These are phyloP conservation scores for Myxozyma vanderwaltii DNA, from an alignment of 805 yeast species.

Conservation along the genomic window DNA sequence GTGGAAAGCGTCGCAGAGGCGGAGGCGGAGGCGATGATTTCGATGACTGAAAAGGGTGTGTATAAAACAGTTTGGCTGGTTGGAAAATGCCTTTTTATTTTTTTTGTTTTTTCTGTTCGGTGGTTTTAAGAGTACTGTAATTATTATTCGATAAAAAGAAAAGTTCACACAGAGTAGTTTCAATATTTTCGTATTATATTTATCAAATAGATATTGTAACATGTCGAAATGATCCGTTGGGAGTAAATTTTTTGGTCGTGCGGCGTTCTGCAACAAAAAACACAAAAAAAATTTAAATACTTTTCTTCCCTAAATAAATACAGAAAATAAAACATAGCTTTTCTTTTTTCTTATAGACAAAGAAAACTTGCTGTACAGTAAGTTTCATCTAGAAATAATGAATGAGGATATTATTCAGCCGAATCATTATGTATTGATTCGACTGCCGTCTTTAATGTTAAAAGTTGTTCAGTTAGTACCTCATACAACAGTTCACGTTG, in stretches of 20 bases:
- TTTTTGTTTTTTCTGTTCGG: neutral
- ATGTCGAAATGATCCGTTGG: neutral
- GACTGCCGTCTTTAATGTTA: conserved; percentile 79
- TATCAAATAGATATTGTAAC: too few relatives aligned
- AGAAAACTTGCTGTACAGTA: too few relatives aligned
- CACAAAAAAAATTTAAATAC: neutral
- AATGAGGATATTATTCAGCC: conserved; percentile 45
- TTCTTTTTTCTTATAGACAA: neutral
- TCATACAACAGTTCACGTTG: conserved; percentile 67
- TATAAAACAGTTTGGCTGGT: neutral
- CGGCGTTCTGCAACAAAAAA: neutral
- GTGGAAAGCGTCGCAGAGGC: conserved; percentile 39
- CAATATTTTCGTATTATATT: too few relatives aligned
- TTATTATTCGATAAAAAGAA: too few relatives aligned
- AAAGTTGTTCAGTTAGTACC: conserved; percentile 69
- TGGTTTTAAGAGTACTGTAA: neutral
- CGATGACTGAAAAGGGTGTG: conserved; percentile 6
- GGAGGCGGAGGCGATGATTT: conserved; percentile 26
- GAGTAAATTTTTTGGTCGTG: neutral
- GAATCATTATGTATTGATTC: conserved; percentile 61
- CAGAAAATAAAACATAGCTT: neutral
- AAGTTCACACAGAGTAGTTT: too few relatives aligned
- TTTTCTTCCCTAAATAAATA: neutral
- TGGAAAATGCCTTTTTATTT: neutral
- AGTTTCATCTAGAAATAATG: conserved; percentile 4